These are phyloP conservation scores for Phytopythium helicoides DNA, from an alignment of 352 stramenopile genomes.

Conservation along the genomic window DNA sequence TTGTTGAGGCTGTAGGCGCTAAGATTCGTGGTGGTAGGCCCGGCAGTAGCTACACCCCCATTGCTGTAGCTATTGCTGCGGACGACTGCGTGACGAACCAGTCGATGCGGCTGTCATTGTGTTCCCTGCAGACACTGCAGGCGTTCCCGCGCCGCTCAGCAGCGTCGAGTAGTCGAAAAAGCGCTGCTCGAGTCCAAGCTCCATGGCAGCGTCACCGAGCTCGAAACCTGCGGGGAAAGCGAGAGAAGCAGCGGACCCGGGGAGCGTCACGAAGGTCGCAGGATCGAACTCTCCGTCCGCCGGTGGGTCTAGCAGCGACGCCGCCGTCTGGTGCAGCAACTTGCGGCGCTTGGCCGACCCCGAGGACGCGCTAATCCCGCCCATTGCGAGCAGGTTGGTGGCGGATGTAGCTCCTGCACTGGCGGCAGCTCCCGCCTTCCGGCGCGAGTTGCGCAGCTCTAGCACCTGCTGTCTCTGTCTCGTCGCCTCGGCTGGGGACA, in stretches of 20 bases:
- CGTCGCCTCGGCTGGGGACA: conserved; percentile 45
- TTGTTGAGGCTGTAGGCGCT: conserved; percentile 1
- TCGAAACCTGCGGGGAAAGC: conserved; percentile 62
- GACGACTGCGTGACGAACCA: conserved; percentile 16
- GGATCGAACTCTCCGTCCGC: conserved; percentile 54
- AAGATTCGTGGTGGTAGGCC: conserved; percentile 3
- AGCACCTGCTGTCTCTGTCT: conserved; percentile 50
- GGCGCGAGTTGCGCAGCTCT: conserved; percentile 51
- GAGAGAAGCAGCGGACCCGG: conserved; percentile 19
- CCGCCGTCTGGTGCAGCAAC: conserved; percentile 23
- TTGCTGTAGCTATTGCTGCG: conserved; percentile 22
- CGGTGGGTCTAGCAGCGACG: conserved; percentile 12
- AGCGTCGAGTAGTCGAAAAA: conserved; percentile 54
- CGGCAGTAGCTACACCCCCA: background rate
- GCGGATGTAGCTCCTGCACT: background rate
- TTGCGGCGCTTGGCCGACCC: conserved; percentile 37
- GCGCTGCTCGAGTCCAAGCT: conserved; percentile 45
- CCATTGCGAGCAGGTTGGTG: conserved; percentile 1
- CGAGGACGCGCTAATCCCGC: background rate
- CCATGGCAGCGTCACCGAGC: conserved; percentile 40
- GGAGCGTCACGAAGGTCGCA: conserved; percentile 54
- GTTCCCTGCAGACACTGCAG: too few species aligned
- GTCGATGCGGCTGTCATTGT: conserved; percentile 1
- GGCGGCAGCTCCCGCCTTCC: conserved; percentile 19
- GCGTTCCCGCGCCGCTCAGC: conserved; percentile 3